Evolutionary conservation across 192 early-diverging fungal species (phyloP), one percentile per base, ranked within the genome.

Genomic region (Coemansia sp.): DNA sequence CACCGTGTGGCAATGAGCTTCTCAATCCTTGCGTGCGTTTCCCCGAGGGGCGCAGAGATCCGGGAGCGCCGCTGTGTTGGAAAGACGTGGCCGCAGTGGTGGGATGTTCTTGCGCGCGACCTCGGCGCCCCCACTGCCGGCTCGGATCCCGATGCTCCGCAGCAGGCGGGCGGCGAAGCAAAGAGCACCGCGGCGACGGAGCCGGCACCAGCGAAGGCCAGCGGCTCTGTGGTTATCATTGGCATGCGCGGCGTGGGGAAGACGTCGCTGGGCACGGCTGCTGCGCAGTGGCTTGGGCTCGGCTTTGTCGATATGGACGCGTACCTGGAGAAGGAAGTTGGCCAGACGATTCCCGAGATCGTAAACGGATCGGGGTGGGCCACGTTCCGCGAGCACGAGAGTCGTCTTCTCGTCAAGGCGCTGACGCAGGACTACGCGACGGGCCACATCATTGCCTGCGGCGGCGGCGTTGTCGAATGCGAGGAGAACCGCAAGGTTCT

Each of bases 231-330:
- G n/a, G 87, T 99, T 15, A 75, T 99, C n/a, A 91, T 99, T 68
- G 97, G 97, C 42, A 99, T 99, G 97, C 90, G 97, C 64, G 97
- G 95, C n/a, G 95, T 88, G 6, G 97, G 97, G 56, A 99, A 99
- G 80, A 94, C 95, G 0, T 86, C 90, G 6, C 85, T 95, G 63
- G 95, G 95, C 30, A 84, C 79, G 51, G 84, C 85, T 26, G 90
- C 89, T 15, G 92, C 95, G 3, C 79, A 71, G 25, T 64, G 72
- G 0, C 75, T 98, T 29, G 80, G 83, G 1, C 87, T 88, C 0
- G 61, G 75, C n/a, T 97, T 96, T 70, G 78, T 97, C 16, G 97
- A 99, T 71, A 85, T 96, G 65, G 97, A 99, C 79, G 75, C 82
- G 15, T 87, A 94, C 67, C 82, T 99, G 61, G 95, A 95, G 75